Conservation (phyloP, 768 basidiomycete species). For the Suillus cothurnatus region DNA sequence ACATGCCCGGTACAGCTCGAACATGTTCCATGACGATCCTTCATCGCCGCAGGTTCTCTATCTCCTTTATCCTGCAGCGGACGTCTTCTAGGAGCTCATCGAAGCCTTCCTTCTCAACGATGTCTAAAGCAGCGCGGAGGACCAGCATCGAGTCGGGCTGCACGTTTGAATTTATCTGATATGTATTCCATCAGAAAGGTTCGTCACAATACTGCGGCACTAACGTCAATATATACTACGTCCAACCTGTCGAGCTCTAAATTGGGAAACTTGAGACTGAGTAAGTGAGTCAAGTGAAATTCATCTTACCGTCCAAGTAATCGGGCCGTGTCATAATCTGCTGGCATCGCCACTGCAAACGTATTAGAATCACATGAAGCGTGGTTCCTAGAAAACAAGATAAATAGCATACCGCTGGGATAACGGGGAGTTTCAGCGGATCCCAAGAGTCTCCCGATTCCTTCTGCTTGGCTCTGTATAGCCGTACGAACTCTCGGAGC, state of each 20-base stretch:
- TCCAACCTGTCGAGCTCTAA: constrained; percentile 67
- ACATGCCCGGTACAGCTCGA: neutral
- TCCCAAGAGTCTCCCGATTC: constrained; percentile 42
- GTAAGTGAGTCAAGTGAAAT: neutral
- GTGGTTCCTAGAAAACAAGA: constrained; percentile 7
- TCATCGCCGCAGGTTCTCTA: constrained; percentile 65
- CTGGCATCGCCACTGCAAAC: constrained; percentile 61
- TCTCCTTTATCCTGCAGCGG: constrained; percentile 78
- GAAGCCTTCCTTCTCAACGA: constrained; percentile 76
- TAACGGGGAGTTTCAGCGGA: constrained; percentile 45
- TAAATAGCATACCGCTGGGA: constrained; percentile 66
- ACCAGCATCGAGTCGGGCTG: constrained; percentile 81
- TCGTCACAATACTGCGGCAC: constrained; percentile 22
- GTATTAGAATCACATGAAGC: constrained; percentile 3
- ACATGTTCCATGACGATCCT: neutral
- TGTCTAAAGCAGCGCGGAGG: constrained; percentile 69
- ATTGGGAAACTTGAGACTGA: constrained; percentile 5
- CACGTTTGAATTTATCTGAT: constrained; percentile 70
- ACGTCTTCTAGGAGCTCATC: constrained; percentile 76
- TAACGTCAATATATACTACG: constrained; percentile 78
- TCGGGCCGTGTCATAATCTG: constrained; percentile 86
- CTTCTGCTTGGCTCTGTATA: constrained; percentile 51
- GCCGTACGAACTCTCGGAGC: constrained; percentile 70
- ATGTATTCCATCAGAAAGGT: constrained; percentile 3
- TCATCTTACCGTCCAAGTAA: constrained; percentile 67